phyloP scores from a whole-genome alignment of 352 stramenopile genomes.

The Aphanomyces stellatus region DNA sequence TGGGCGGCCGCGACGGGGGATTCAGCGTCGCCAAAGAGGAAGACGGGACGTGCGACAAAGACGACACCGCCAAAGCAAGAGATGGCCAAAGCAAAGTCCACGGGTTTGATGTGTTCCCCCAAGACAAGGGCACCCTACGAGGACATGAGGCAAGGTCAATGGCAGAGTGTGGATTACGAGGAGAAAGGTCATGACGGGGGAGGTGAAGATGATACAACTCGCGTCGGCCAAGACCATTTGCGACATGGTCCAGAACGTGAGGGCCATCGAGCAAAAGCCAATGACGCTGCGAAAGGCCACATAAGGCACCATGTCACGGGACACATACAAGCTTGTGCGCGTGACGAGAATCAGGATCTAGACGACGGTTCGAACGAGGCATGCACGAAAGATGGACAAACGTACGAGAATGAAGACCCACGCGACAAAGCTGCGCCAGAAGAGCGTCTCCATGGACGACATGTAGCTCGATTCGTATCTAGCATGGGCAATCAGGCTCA shows the following conservation, averaged over 20 bases:
- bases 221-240: constrained; percentile 52
- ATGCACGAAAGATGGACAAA: too few relatives aligned
- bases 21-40: constrained; percentile 8
- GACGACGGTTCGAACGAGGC: too few relatives aligned
- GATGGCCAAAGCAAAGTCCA: not conserved
- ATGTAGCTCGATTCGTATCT: constrained; percentile 29
- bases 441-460: constrained; percentile 49
- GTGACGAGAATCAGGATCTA: constrained; percentile 33
- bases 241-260: constrained; percentile 46
- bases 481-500: not conserved
- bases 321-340: constrained; percentile 26
- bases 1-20: constrained; percentile 18
- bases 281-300: constrained; percentile 34
- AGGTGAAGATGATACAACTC: constrained; percentile 46
- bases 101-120: not conserved
- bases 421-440: constrained; percentile 49
- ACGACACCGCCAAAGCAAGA: constrained; percentile 1
- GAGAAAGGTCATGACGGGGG: not conserved
- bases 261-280: constrained; percentile 34
- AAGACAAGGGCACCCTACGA: not conserved
- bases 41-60: constrained; percentile 1
- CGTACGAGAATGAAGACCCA: constrained; percentile 46
- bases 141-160: not conserved
- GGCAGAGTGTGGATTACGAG: not conserved
- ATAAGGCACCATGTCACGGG: constrained; percentile 28